Conservation (phyloP, 2,329 filamentous ascomycete genomes). For the Juglanconis oblonga region DNA sequence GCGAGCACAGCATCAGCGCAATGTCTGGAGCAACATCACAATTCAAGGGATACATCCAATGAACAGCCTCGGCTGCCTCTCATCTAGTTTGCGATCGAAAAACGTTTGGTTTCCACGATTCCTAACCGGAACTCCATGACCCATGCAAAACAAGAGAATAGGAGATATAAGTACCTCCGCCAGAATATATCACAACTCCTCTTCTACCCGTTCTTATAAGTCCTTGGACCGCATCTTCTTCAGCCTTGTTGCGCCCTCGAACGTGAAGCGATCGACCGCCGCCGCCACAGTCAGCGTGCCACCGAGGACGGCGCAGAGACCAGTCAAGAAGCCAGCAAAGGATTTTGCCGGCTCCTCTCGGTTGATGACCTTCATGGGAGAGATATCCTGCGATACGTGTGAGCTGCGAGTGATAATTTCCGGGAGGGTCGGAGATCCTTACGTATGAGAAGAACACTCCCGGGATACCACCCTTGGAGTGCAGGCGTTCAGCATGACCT, state of each 20-base stretch:
- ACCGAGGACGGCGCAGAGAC: slow-evolving; percentile 90
- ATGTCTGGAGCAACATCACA: neutral
- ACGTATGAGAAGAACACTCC: slow-evolving; percentile 98
- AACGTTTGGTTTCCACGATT: slow-evolving; percentile 1
- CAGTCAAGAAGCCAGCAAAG: slow-evolving; percentile 88
- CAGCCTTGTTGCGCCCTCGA: slow-evolving; percentile 79
- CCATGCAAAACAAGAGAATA: slow-evolving; percentile 16
- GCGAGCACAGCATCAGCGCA: slow-evolving; percentile 3
- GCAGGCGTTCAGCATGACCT: slow-evolving; percentile 87
- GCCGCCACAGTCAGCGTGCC: slow-evolving; percentile 95
- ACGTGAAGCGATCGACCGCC: slow-evolving; percentile 84
- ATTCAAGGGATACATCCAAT: neutral
- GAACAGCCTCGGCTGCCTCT: neutral
- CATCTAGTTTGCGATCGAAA: neutral
- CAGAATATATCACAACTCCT: neutral
- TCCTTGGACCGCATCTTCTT: slow-evolving; percentile 79
- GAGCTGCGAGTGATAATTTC: slow-evolving; percentile 19
- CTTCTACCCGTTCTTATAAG: slow-evolving; percentile 32
- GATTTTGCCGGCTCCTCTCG: slow-evolving; percentile 86
- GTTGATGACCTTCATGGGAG: slow-evolving; percentile 99
- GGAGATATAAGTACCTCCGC: slow-evolving; percentile 6
- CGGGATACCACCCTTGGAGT: slow-evolving; percentile 87
- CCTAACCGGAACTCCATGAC: slow-evolving; percentile 19
- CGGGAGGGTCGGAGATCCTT: slow-evolving; percentile 39
- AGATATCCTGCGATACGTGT: slow-evolving; percentile 70